Evolutionary conservation across 495 filamentous ascomycete species (phyloP).

Genomic region (Penicillium manginii): DNA sequence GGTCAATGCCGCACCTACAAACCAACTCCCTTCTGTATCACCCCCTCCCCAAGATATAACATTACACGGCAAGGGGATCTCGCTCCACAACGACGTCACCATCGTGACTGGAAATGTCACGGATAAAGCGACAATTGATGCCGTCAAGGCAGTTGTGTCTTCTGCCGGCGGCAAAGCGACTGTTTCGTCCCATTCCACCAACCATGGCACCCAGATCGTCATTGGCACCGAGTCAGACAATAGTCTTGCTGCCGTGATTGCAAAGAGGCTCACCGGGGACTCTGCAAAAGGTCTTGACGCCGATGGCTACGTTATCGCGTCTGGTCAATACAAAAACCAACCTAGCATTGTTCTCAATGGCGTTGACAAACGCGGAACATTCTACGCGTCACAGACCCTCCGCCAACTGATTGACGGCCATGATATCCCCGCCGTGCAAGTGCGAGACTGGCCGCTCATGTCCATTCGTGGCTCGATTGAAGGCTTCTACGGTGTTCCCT

Average conservation of each 20-base stretch:
- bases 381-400: constrained; percentile 24
- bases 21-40: constrained; percentile 6
- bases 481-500: constrained; percentile 22
- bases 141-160: constrained; percentile 11
- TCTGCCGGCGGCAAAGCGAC: constrained; percentile 12
- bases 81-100: constrained; percentile 12
- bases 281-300: constrained; percentile 16
- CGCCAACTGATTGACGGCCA: constrained; percentile 13
- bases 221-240: constrained; percentile 15
- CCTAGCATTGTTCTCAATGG: constrained; percentile 23
- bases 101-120: constrained; percentile 17
- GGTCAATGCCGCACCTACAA: constrained; percentile 9
- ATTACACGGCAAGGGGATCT: constrained; percentile 3
- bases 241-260: neutral
- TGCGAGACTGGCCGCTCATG: constrained; percentile 26
- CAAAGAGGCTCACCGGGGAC: constrained; percentile 13
- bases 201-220: constrained; percentile 18
- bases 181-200: constrained; percentile 10
- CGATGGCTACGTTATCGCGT: constrained; percentile 20
- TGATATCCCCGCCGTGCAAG: constrained; percentile 12
- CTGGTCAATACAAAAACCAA: constrained; percentile 11
- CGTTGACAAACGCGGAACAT: constrained; percentile 20
- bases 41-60: constrained; percentile 19
- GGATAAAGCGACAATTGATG: constrained; percentile 17
- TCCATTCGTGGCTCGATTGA: constrained; percentile 24